Evolutionary conservation across 169 alveolate genomes (phyloP), one percentile per base, ranked within the genome.

Genomic region (Condylostoma magnum): DNA sequence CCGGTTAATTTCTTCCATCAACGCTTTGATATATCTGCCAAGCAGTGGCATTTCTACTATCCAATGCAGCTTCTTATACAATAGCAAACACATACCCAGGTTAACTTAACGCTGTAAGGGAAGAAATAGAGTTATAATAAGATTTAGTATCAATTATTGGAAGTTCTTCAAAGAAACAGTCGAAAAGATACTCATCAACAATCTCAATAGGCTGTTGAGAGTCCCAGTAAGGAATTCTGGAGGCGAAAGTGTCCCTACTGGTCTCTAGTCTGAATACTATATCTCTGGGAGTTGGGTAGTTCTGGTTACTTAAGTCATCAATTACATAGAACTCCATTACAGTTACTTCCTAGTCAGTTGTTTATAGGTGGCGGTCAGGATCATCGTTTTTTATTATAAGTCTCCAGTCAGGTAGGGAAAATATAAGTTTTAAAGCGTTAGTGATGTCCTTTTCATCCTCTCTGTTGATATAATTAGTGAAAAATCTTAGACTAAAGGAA

Each of bases 351-450:
- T n/a, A n/a, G n/a, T n/a, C n/a, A 1, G 41, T 41, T 1, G 31
- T 55, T 53, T 60, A 37, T 22, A 22, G 34, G 28, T 20, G 15
- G 6, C 18, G 36, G 43, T 10, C 12, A 43, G 48, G 15, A 25
- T 47, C 5, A 8, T 60, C 56, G 12, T 25, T 30, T n/a, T 66
- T 66, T 31, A 28, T 15, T 8, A 41, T 30, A 44, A 66, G 51
- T 43, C 75, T 43, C 65, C 66, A 43, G 1, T 25, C 36, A 31
- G 43, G 41, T 8, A 66, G 63, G 30, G 65, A 46, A 18, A 66
- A 30, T 1, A n/a, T 3, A 8, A 66, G 31, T 6, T n/a, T 36
- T 0, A 41, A 15, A 12, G 50, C 75, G 25, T 15, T 43, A 25
- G 51, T 1, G 0, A 63, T 31, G 18, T 46, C n/a, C 12, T 20